Base-by-base conservation (phyloP, 2,329 filamentous ascomycete genomes). In the Akanthomyces uredinophilus region DNA sequence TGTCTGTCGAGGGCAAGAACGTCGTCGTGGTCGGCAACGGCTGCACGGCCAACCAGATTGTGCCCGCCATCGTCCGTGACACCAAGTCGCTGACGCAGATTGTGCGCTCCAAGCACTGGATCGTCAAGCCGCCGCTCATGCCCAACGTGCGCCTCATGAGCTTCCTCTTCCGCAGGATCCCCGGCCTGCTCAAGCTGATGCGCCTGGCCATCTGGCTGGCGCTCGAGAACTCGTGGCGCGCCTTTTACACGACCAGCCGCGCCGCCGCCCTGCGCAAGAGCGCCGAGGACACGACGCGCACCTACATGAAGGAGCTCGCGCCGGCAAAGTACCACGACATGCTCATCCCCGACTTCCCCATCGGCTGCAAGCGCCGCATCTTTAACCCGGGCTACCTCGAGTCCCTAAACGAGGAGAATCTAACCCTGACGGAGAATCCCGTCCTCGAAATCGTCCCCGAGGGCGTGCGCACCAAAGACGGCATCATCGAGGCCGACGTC, bases 361-460 rank as follows among this genome's bases (percentile, higher is more conserved):
- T 87, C 16, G 85, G 85, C 1, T 88, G 86, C 73, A 89, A 88
- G 73, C 75, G 87, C n/a, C 78, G 85, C 16, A 81, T 89, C 60
- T 82, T 82, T 59, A 84, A 88, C 63, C 76, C 79, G 2, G 76
- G 76, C 1, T 89, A 87, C 75, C 77, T 85, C 22, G 67, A 75
- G 16, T 75, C 77, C 46, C 71, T 89, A 43, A 75, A 85, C 43
- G 71, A 80, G 4, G 72, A 79, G 0, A 84, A 84, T 8, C 32
- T 79, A 7, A 71, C 68, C 1, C 53, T 78, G 57, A 84, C 81
- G 0, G 80, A 83, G 0, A 77, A 81, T 27, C 75, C 76, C 1
- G 72, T 83, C 8, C 75, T 74, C 1, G 76, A 79, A 14, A 75
- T 88, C 14, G 77, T 83, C 1, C 69, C 73, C 1, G 62, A 74